Evolutionary conservation across 1,284 basidiomycete genomes (phyloP), one percentile per base, ranked within the genome.

Genomic region (Pascua sp.): DNA sequence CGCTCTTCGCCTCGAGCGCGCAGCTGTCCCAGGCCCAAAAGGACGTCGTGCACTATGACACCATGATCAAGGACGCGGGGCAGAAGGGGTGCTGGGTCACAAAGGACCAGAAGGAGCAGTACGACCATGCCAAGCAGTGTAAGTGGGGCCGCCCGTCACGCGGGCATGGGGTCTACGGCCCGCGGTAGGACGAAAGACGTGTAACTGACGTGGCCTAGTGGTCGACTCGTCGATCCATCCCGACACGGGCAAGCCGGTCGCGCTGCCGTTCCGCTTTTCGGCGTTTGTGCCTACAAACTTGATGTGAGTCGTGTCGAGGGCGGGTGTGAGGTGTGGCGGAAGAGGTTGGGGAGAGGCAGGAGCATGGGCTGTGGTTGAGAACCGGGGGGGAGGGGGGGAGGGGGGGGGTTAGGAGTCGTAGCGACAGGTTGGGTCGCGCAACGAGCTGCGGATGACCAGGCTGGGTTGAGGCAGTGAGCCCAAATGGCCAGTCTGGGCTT

Each of bases 261-360:
- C 80, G 5, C 69, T 83, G 2, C 80, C 81, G 0, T 83, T 83
- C 67, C 67, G 81, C 38, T 79, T 82, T 75, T 77, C 71, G 15
- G 73, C 81, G 1, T 82, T 82, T 57, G 80, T 82, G 24, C 81
- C 81, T 8, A 82, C 81, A 40, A 83, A 83, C 66, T 62, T 83
- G 64, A 66, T 82, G 71, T 75, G 51, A 62, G 72, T 40, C 17
- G 11, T 36, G 9, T 37, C 17, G 9, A 2, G 2, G 42, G 11
- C 1, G 3, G 24, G 16, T 18, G 15, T 18, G 17, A 11, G n/a
- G 24, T 32, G 24, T 32, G 24, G 37, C 24, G 5, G 39, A 39
- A 38, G 11, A 15, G 37, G n/a, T 15, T 32, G 24, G 24, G 24
- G 24, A 32, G 24, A 4, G 24, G 3, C 24, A 32, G 24, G 24